Conservation (phyloP, 129 eudicot genomes). For the Tanacetum coccineum region DNA sequence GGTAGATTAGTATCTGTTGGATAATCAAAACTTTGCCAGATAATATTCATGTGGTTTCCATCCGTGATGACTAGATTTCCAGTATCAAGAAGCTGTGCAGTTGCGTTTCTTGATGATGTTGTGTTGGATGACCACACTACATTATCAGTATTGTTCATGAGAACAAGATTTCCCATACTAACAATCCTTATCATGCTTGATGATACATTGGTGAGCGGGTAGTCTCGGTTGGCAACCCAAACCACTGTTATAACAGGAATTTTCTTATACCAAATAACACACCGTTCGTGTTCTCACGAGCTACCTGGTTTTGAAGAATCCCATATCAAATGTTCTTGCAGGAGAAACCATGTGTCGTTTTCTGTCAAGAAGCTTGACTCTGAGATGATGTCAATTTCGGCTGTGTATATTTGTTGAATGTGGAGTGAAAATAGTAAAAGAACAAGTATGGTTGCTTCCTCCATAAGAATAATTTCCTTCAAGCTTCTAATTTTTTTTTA, state of each 20-base stretch:
- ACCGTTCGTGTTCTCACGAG: background rate
- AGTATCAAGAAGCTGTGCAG: background rate
- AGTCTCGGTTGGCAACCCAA: constrained; percentile 23
- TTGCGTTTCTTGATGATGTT: no score
- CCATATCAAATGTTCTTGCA: constrained; percentile 32
- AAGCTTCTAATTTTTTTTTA: no score
- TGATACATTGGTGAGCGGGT: constrained; percentile 2
- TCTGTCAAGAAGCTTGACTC: background rate
- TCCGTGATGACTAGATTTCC: background rate
- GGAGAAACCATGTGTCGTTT: constrained; percentile 2
- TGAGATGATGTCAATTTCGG: constrained; percentile 1
- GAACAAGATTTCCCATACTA: background rate
- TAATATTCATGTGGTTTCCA: background rate
- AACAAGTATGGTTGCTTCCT: no score
- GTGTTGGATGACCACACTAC: no score
- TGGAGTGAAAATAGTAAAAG: no score
- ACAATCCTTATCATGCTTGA: background rate
- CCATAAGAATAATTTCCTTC: no score
- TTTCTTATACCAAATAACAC: constrained; percentile 23
- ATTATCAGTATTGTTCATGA: background rate
- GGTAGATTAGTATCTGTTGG: constrained; percentile 6
- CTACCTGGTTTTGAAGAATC: constrained; percentile 35
- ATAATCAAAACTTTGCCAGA: constrained; percentile 17
- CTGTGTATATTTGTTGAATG: background rate
- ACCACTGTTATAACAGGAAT: background rate